Base-by-base conservation (phyloP, 352 stramenopile genomes). In the Pythium aphanidermatum region DNA sequence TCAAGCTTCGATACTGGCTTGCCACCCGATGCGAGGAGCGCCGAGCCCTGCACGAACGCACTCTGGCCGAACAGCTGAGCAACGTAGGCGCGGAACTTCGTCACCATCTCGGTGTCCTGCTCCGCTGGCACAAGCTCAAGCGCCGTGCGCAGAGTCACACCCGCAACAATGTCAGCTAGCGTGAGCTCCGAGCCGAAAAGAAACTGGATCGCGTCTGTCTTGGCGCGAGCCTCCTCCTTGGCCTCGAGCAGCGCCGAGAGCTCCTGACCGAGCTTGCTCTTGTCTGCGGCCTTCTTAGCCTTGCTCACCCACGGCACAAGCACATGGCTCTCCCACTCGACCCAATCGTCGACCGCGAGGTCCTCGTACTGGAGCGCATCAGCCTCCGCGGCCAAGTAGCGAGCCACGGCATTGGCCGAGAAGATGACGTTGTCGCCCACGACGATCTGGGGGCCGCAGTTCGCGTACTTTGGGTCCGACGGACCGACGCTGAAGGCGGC, bases 321-420 rank as follows among this genome's bases (percentile, higher is more conserved):
- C 47, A 77, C 66, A 26, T 81, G 68, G 41, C 68, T 70, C 55
- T 93, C 81, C 81, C 81, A 93, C 46, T 86, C 76, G 21, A 93
- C 21, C 70, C 76, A 93, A 38, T 93, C 81, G 47, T 93, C 78
- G 28, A 93, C 76, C 2, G 74, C 70, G 26, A 91, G 51, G 39
- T 93, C 78, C 5, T 93, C 75, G 30, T 60, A 65, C 41, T 85
- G 64, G 25, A 93, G 58, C 48, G 67, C 47, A 17, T 63, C 43
- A 25, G 40, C 28, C 26, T 43, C 32, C 8, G 62, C 56, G 30
- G 78, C 75, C 20, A 91, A 40, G 55, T 86, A 93, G 46, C 76
- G 81, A 48, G 63, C 82, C 35, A 93, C 68, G 32, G 70, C 70
- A 63, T 93, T 93, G 39, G 81, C 74, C 33, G 76, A 88, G 60